Conservation (phyloP, 306 rosid genomes). For the Vachellia pachyceras region DNA sequence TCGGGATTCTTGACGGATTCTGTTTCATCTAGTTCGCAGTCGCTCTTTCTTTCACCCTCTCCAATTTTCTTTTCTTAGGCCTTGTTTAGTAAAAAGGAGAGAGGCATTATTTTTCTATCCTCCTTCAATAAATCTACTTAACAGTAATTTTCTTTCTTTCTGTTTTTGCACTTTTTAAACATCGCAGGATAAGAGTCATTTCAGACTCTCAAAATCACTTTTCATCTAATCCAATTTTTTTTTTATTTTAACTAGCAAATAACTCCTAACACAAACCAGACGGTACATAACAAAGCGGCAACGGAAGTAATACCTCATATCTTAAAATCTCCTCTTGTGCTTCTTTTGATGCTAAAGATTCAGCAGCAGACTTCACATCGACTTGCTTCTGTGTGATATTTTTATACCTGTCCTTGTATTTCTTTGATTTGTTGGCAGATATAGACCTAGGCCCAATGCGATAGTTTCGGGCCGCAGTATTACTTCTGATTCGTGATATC, state of each 20-base stretch:
- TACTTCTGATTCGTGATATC: slow-evolving; percentile 74
- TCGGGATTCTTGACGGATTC: not conserved
- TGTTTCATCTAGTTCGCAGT: too few relatives aligned
- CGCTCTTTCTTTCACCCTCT: not conserved
- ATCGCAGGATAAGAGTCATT: not conserved
- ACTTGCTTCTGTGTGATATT: slow-evolving; percentile 60
- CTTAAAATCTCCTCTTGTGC: slow-evolving; percentile 81
- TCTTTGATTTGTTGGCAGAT: slow-evolving; percentile 67
- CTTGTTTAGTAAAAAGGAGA: not conserved
- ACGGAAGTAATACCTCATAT: slow-evolving; percentile 62
- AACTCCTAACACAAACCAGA: slow-evolving; percentile 5
- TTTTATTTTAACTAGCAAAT: not conserved
- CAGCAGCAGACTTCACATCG: slow-evolving; percentile 71
- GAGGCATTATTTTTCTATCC: not conserved
- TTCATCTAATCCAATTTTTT: not conserved
- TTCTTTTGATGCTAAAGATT: slow-evolving; percentile 65
- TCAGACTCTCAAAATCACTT: not conserved
- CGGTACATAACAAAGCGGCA: not conserved
- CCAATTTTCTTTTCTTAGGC: not conserved
- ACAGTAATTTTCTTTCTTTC: not conserved
- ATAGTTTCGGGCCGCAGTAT: slow-evolving; percentile 69
- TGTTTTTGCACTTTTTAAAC: not conserved
- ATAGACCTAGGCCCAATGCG: slow-evolving; percentile 63
- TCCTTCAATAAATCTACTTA: not conserved
- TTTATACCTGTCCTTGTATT: slow-evolving; percentile 61